These are phyloP conservation scores for Coemansia sp. DNA, from an alignment of 192 early-diverging fungal species.

Conservation along the genomic window DNA sequence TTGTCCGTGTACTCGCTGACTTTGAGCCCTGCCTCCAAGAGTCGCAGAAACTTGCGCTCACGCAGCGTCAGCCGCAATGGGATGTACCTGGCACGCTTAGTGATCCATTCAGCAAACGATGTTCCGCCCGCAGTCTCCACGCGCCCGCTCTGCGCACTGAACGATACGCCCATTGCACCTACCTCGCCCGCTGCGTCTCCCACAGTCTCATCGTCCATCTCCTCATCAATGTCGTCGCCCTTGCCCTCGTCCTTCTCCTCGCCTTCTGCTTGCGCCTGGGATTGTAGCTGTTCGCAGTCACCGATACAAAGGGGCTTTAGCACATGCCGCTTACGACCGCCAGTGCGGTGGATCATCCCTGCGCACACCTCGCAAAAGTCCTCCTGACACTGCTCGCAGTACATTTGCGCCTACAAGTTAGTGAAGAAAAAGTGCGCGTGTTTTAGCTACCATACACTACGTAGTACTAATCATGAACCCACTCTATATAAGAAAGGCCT, in stretches of 20 bases:
- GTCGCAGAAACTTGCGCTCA: slow-evolving; percentile 91
- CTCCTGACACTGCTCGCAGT: slow-evolving; percentile 84
- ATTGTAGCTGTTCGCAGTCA: slow-evolving; percentile 1
- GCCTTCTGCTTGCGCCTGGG: slow-evolving; percentile 11
- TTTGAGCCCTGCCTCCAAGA: slow-evolving; percentile 92
- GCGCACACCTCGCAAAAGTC: slow-evolving; percentile 93
- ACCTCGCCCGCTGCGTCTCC: slow-evolving; percentile 16
- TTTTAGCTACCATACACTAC: neutral
- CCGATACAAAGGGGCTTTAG: slow-evolving; percentile 42
- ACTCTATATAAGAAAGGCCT: slow-evolving; percentile 7
- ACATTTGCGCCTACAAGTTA: slow-evolving; percentile 37
- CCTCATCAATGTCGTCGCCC: slow-evolving; percentile 7
- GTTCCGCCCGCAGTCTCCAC: slow-evolving; percentile 53
- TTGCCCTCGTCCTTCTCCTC: neutral
- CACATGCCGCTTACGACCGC: slow-evolving; percentile 65
- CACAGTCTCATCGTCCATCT: neutral
- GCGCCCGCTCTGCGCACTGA: slow-evolving; percentile 38
- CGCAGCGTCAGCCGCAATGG: slow-evolving; percentile 87
- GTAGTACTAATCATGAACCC: neutral
- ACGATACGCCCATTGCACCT: slow-evolving; percentile 52
- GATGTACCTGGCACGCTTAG: slow-evolving; percentile 89
- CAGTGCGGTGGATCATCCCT: slow-evolving; percentile 83
- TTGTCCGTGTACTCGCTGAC: too few relatives aligned
- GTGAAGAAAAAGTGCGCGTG: neutral
- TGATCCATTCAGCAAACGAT: slow-evolving; percentile 80